phyloP scores from a whole-genome alignment of 352 stramenopile species.

The Pythium angustatum region DNA sequence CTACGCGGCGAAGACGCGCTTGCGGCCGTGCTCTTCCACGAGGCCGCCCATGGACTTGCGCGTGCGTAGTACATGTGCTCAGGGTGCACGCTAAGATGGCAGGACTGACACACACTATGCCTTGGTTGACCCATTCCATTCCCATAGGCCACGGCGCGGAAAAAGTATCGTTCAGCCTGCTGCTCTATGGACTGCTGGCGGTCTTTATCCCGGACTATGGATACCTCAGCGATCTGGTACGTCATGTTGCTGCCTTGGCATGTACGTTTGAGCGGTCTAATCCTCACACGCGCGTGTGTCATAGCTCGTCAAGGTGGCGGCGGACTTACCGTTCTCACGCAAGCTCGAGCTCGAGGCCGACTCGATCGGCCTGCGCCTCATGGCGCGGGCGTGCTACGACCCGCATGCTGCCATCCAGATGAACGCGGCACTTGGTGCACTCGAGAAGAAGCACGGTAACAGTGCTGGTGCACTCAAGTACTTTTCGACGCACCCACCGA shows the following conservation, averaged over 20 bases:
- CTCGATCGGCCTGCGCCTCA: constrained; percentile 35
- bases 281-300: background rate
- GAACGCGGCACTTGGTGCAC: constrained; percentile 15
- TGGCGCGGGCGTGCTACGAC: constrained; percentile 40
- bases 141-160: constrained; percentile 61
- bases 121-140: background rate
- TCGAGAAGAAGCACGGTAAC: constrained; percentile 13
- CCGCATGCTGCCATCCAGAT: constrained; percentile 33
- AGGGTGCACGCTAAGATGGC: too few species aligned
- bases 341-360: constrained; percentile 40
- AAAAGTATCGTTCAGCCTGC: constrained; percentile 66
- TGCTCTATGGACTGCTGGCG: constrained; percentile 55
- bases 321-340: constrained; percentile 38
- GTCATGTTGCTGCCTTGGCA: background rate
- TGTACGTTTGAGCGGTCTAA: too few species aligned
- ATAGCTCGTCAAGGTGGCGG: constrained; percentile 33
- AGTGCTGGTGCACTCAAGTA: constrained; percentile 52
- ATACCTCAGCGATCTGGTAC: constrained; percentile 58
- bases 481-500: constrained; percentile 75
- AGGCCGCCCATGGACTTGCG: constrained; percentile 66
- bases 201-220: constrained; percentile 57
- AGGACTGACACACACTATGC: too few species aligned
- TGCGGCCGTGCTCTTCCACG: constrained; percentile 70
- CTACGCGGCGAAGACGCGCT: constrained; percentile 61
- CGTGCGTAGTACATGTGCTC: too few species aligned